These are phyloP conservation scores for Kockiozyma suomiensis DNA, from an alignment of 805 yeast species.

Conservation along the genomic window DNA sequence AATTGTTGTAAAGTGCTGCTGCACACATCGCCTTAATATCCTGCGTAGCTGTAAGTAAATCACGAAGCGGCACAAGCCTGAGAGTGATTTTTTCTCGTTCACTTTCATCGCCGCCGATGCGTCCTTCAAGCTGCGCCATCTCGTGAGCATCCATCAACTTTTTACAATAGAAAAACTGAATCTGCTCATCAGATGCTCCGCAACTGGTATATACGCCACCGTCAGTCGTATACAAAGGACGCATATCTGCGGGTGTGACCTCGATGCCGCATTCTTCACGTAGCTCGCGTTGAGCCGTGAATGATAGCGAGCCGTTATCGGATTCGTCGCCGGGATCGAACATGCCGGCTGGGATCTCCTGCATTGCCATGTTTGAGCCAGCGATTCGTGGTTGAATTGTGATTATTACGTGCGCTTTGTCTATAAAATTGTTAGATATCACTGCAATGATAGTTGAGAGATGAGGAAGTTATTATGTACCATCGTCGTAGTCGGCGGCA, in stretches of 20 bases:
- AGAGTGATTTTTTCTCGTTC: conserved; percentile 28
- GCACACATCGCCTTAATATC: conserved; percentile 28
- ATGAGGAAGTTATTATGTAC: not conserved
- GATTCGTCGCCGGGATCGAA: conserved; percentile 29
- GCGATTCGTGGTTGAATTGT: conserved; percentile 38
- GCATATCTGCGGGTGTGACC: conserved; percentile 30
- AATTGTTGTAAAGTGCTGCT: conserved; percentile 9
- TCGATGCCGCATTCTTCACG: conserved; percentile 39
- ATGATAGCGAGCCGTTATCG: conserved; percentile 33
- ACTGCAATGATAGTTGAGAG: not conserved
- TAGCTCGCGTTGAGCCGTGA: conserved; percentile 38
- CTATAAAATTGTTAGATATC: not conserved
- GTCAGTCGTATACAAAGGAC: conserved; percentile 20
- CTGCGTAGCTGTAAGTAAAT: conserved; percentile 22
- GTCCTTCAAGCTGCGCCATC: conserved; percentile 18
- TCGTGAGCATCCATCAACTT: conserved; percentile 20
- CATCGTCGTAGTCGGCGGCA: conserved; percentile 29
- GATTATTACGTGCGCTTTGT: conserved; percentile 30
- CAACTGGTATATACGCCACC: conserved; percentile 34
- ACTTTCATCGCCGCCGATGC: conserved; percentile 23
- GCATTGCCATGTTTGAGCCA: conserved; percentile 32
- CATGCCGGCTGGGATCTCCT: conserved; percentile 41
- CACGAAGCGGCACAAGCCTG: conserved; percentile 14
- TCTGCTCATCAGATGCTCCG: conserved; percentile 35
- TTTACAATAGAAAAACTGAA: conserved; percentile 29